These are phyloP conservation scores for Acmispon strigosus DNA, from an alignment of 306 rosid genomes.

Conservation along the genomic window DNA sequence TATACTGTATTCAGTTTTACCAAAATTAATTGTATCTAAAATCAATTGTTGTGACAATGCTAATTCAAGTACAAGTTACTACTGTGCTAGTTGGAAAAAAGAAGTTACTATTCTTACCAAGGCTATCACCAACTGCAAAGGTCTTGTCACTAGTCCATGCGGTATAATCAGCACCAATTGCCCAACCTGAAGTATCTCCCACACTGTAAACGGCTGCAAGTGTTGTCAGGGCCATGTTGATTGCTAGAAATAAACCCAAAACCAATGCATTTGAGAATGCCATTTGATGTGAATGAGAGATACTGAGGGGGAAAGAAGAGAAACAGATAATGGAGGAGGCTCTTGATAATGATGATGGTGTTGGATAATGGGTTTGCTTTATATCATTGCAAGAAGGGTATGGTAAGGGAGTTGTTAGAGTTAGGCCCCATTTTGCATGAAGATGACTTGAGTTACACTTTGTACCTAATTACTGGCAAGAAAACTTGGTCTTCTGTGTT, in stretches of 20 bases:
- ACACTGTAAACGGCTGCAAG: slow-evolving; percentile 59
- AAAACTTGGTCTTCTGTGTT: neutral
- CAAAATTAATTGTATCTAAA: too few species aligned
- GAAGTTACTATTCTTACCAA: slow-evolving; percentile 40
- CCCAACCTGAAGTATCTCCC: slow-evolving; percentile 82
- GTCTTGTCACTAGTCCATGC: slow-evolving; percentile 69
- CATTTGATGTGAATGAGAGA: slow-evolving; percentile 31
- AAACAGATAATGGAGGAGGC: neutral
- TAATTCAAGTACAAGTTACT: neutral
- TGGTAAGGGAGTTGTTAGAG: slow-evolving; percentile 44
- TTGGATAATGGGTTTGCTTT: slow-evolving; percentile 26
- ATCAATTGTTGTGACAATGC: too few species aligned
- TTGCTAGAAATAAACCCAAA: slow-evolving; percentile 23
- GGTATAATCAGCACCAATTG: slow-evolving; percentile 48
- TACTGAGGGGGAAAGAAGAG: neutral
- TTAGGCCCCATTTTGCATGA: slow-evolving; percentile 43
- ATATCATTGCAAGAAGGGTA: slow-evolving; percentile 30
- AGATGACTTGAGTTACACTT: slow-evolving; percentile 49
- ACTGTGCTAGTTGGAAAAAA: neutral
- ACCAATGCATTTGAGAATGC: slow-evolving; percentile 26
- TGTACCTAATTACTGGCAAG: slow-evolving; percentile 50
- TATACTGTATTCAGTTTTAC: too few species aligned
- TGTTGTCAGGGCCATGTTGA: slow-evolving; percentile 41
- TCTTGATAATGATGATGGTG: neutral
- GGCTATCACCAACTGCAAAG: slow-evolving; percentile 64